These are phyloP conservation scores for Hyphodiscus sp. DNA, from an alignment of 2,329 filamentous ascomycete species.

Conservation along the genomic window DNA sequence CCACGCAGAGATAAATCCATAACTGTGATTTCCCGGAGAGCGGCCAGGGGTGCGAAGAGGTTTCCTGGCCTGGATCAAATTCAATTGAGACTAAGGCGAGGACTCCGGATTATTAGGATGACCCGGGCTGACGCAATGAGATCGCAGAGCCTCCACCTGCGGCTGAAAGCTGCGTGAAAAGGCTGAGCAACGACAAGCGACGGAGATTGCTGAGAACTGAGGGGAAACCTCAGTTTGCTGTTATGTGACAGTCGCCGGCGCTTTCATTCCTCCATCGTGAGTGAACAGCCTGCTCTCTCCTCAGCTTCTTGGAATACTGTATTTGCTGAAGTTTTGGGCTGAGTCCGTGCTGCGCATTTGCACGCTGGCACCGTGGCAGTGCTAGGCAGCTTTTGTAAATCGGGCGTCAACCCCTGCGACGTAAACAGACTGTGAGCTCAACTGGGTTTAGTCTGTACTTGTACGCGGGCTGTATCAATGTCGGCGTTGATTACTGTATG, in stretches of 20 bases:
- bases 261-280: background rate
- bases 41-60: background rate
- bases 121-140: background rate
- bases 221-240: background rate
- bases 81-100: background rate
- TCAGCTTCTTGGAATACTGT: background rate
- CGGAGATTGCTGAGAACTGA: background rate
- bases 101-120: background rate
- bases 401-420: conserved; percentile 1
- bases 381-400: background rate
- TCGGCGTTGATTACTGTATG: too few species aligned
- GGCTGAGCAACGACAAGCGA: background rate
- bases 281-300: background rate
- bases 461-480: too few species aligned
- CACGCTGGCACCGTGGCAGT: background rate
- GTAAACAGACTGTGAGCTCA: background rate
- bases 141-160: background rate
- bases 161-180: background rate
- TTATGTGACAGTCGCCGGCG: background rate
- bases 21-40: background rate
- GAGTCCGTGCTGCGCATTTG: background rate
- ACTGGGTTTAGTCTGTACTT: background rate
- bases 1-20: background rate
- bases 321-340: background rate
- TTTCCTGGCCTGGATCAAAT: background rate